A percentile compares a stretch with the other conserved stretches of the same genome.
These are phyloP conservation scores for Wickerhamiella siamensis DNA, from an alignment of 805 yeast genomes.

Conservation along the genomic window DNA sequence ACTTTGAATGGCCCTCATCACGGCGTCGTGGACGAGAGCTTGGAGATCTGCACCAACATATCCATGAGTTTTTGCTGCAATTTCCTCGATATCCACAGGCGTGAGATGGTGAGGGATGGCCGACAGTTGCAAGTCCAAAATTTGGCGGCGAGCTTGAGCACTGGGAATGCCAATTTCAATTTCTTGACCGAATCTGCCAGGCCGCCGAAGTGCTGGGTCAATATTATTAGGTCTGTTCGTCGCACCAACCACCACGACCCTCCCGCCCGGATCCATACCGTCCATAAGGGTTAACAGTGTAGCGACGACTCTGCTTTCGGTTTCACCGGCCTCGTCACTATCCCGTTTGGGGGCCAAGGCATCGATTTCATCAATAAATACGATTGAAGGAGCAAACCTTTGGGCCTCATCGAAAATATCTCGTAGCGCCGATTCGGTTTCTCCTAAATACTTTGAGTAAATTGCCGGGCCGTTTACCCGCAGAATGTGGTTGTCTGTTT, in stretches of 20 bases:
- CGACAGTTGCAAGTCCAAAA: slow-evolving; percentile 46
- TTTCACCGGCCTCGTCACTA: slow-evolving; percentile 78
- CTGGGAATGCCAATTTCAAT: slow-evolving; percentile 90
- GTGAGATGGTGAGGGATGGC: slow-evolving; percentile 45
- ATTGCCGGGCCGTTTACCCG: slow-evolving; percentile 84
- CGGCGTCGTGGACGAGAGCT: slow-evolving; percentile 79
- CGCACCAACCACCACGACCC: slow-evolving; percentile 96
- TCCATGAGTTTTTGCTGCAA: slow-evolving; percentile 81
- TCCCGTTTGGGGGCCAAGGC: slow-evolving; percentile 76
- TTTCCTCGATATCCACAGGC: slow-evolving; percentile 38
- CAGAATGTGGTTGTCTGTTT: slow-evolving; percentile 63
- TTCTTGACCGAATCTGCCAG: slow-evolving; percentile 82
- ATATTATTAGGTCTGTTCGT: slow-evolving; percentile 95
- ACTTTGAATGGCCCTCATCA: slow-evolving; percentile 63
- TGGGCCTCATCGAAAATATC: slow-evolving; percentile 74
- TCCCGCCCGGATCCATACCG: slow-evolving; percentile 97
- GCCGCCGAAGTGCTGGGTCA: slow-evolving; percentile 86
- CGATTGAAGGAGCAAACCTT: slow-evolving; percentile 71
- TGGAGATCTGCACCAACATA: slow-evolving; percentile 93
- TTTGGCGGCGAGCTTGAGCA: slow-evolving; percentile 59
- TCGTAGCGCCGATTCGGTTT: slow-evolving; percentile 76
- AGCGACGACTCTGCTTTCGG: slow-evolving; percentile 81
- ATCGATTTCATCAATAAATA: slow-evolving; percentile 88
- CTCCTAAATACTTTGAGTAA: slow-evolving; percentile 86
- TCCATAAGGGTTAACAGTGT: slow-evolving; percentile 86